Conservation (phyloP, 768 basidiomycete species). For the Russula dissimulans region DNA sequence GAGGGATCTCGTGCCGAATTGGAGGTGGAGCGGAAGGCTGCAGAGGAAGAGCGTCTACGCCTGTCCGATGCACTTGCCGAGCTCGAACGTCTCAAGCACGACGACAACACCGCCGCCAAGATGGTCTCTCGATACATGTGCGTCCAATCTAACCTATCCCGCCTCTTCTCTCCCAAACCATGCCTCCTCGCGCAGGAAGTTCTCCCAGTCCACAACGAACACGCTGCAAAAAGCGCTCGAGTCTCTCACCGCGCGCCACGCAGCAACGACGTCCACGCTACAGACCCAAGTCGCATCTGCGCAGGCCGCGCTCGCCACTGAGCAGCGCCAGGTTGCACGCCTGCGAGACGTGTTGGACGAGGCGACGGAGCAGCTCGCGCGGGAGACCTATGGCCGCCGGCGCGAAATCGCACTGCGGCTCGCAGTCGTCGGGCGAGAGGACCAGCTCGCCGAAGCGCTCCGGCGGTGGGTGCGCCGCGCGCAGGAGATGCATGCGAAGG, state of each 20-base stretch:
- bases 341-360: conserved; percentile 60
- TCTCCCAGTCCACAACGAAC: conserved; percentile 68
- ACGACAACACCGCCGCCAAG: conserved; percentile 69
- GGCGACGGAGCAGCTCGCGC: conserved; percentile 57
- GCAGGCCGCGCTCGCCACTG: conserved; percentile 35
- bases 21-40: conserved; percentile 37
- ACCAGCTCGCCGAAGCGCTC: conserved; percentile 44
- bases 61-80: conserved; percentile 40
- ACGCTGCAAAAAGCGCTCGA: conserved; percentile 52
- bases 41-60: conserved; percentile 36
- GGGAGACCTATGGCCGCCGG: conserved; percentile 63
- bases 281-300: conserved; percentile 39
- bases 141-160: conserved; percentile 22
- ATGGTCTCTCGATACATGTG: conserved; percentile 85
- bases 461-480: conserved; percentile 47
- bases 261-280: conserved; percentile 50
- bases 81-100: conserved; percentile 46
- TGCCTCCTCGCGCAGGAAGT: conserved; percentile 47
- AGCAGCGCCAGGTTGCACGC: conserved; percentile 36
- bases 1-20: conserved; percentile 36
- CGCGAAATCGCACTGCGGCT: conserved; percentile 62
- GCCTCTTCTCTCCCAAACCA: background rate
- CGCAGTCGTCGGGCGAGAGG: conserved; percentile 54
- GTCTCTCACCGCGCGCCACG: conserved; percentile 51
- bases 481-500: conserved; percentile 33